Base-by-base conservation (phyloP, 2,329 filamentous ascomycete species). In the Raffaelea albimanens region DNA sequence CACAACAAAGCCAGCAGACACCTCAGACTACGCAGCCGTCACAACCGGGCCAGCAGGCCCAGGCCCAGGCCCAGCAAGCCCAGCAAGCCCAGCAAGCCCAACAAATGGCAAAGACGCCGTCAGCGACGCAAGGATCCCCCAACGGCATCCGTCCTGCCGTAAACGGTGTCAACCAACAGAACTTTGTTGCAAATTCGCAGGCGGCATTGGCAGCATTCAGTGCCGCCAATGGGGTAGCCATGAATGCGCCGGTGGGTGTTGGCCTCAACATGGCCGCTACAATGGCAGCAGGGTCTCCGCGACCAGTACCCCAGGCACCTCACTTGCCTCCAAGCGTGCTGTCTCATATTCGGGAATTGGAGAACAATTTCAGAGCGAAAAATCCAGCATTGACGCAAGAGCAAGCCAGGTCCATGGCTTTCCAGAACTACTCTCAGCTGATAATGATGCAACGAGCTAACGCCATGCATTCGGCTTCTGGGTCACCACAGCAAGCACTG, bases 381-480 rank as follows among this genome's bases (percentile, higher is more conserved):
- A 69, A 78, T 49, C 74, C 76, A 2, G 71, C 66, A 29, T 58
- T 74, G 14, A 67, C 72, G 0, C 66, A 70, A 2, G 73, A 78
- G 34, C 66, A 71, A 50, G 64, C 71, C 4, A 68, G 73, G 9
- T 66, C 73, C 33, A 66, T 75, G 51, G 76, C 76, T 0, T 71
- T 70, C 16, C 70, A 75, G 48, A 67, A 75, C 43, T 61, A 76
- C 16, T 67, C 68, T 3, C 63, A 70, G 23, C 59, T 68, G 40
- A 69, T 78, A 58, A 60, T 74, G 55, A 67, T 66, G 50, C 74
- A 66, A 54, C 68, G 68, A 46, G 63, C 62, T 48, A 69, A 55
- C 70, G 74, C 74, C 2, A 77, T 79, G 71, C 75, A 70, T 53
- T 70, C 73, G 23, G 75, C 75, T 2, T 72, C 74, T 10, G 70